Percentiles rank a stretch among this genome's conserved stretches.
These are phyloP conservation scores for Pseudogymnoascus sp. DNA, from an alignment of 2,329 filamentous ascomycete genomes.

Conservation along the genomic window DNA sequence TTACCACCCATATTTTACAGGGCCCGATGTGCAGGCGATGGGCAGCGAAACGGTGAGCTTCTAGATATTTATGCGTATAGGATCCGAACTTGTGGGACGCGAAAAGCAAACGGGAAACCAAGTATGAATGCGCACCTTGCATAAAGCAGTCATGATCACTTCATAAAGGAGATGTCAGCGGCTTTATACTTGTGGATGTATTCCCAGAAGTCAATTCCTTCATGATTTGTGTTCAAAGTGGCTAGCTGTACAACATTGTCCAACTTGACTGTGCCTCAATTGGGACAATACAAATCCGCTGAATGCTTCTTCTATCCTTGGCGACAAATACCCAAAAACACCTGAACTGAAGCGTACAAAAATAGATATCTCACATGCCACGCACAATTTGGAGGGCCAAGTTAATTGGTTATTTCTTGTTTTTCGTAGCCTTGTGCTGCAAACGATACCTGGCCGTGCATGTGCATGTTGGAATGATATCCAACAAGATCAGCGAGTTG, in stretches of 20 bases:
- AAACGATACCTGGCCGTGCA: background rate
- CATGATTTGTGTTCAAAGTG: background rate
- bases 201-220: background rate
- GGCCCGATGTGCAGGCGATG: background rate
- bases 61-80: background rate
- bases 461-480: background rate
- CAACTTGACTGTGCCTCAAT: background rate
- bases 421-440: background rate
- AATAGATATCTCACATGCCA: background rate
- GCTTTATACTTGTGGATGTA: no score
- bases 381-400: background rate
- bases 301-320: background rate
- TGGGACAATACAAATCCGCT: background rate
- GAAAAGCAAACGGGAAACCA: background rate
- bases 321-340: background rate
- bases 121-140: background rate
- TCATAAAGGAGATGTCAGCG: background rate
- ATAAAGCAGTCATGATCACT: background rate
- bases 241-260: background rate
- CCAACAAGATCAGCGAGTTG: no score
- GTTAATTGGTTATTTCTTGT: background rate
- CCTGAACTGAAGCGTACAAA: no score
- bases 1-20: background rate
- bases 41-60: background rate
- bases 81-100: background rate